Percentiles rank a stretch among this genome's conserved stretches.
These are phyloP conservation scores for Willaertia magna DNA, from an alignment of 208 protist genomes.

Conservation along the genomic window DNA sequence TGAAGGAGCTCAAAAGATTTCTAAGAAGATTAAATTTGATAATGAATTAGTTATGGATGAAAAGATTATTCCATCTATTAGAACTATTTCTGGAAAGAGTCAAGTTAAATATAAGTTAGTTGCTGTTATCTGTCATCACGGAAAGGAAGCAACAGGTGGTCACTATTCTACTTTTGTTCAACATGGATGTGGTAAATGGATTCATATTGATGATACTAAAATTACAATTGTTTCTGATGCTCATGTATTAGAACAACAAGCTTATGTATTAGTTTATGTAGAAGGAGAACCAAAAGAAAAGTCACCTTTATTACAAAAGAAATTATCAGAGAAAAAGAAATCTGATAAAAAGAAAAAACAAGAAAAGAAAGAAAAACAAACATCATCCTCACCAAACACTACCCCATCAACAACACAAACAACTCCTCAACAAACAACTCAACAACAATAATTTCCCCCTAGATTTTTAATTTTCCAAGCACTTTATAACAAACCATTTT, in stretches of 20 bases:
- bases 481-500: too few relatives aligned
- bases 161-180: neutral
- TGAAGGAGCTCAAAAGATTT: neutral
- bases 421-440: too few relatives aligned
- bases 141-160: neutral
- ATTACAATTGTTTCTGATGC: neutral
- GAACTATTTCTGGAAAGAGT: too few relatives aligned
- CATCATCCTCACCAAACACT: too few relatives aligned
- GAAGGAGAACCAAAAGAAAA: too few relatives aligned
- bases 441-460: too few relatives aligned
- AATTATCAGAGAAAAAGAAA: too few relatives aligned
- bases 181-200: neutral
- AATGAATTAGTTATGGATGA: neutral
- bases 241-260: neutral
- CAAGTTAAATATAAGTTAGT: neutral
- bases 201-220: slow-evolving; percentile 6
- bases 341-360: too few relatives aligned
- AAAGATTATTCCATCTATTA: neutral
- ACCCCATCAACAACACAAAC: too few relatives aligned
- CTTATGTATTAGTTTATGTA: neutral
- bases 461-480: too few relatives aligned
- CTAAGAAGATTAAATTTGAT: neutral
- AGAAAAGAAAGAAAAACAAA: too few relatives aligned
- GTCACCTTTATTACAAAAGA: too few relatives aligned
- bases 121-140: neutral